Evolutionary conservation across 805 yeast genomes (phyloP), one percentile per base, ranked within the genome.

Genomic region (Cyberlindnera petersonii): DNA sequence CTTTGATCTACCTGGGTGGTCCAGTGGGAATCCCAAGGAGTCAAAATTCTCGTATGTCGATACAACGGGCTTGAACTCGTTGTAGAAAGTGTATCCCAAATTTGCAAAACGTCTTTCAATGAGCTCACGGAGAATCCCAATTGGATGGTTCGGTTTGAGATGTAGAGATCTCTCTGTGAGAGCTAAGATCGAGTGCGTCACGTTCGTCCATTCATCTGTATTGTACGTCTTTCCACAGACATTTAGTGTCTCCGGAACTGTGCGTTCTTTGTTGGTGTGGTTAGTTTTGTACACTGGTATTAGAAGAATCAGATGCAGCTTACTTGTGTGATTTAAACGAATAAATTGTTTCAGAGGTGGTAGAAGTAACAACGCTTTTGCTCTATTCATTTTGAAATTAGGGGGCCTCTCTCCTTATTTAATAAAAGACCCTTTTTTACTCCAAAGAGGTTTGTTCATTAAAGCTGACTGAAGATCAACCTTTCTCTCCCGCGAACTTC

Each of bases 1-100:
- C 53, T 76, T 84, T 15, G 93, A 77, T 55, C 98, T 72, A 4
- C 98, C 97, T 0, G 95, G 96, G 59, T 93, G 98, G 55, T 89
- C 95, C 24, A 60, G 53, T 2, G 97, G 95, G 60, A 93, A 91
- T 1, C 95, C 97, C 26, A 93, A 70, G 2, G 83, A 85, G 59
- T 93, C 98, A 56, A 93, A 93, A 59, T 93, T 93, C 55, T 91
- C 86, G 54, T 68, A 75, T 2, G 77, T 82, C 3, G 89, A 71
- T 1, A 93, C 98, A 1, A 77, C 84, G 0, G 98, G 96, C 43
- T 73, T 69, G 63, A 88, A 86, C 41, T 85, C 74, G 56, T 82
- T 85, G 63, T 81, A 87, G 50, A 79, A 79, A 0, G 95, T 82
- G 57, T 81, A 79, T 2, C 88, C 95, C 32, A 82, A 61, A 0